Evolutionary conservation across 495 filamentous ascomycete species (phyloP).

Genomic region (Coniosporium apollinis): DNA sequence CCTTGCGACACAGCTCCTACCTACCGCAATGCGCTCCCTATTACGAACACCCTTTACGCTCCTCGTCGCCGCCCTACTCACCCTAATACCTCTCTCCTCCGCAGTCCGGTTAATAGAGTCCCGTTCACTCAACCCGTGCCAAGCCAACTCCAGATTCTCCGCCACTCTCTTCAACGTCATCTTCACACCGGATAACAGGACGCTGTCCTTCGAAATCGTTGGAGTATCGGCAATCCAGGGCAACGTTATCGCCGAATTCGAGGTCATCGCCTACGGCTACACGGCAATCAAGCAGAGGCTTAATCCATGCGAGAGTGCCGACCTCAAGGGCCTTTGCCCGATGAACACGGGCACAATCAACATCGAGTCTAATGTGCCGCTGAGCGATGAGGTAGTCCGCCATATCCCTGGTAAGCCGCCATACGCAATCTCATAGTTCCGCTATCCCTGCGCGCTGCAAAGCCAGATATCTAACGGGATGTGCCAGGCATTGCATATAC

Average conservation of each 20-base stretch:
- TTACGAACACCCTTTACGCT: slow-evolving; percentile 9
- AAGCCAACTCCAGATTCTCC: slow-evolving; percentile 56
- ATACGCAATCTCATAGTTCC: neutral
- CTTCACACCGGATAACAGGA: slow-evolving; percentile 58
- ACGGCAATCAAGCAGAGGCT: slow-evolving; percentile 42
- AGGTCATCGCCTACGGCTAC: slow-evolving; percentile 71
- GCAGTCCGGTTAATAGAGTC: slow-evolving; percentile 22
- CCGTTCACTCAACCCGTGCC: slow-evolving; percentile 25
- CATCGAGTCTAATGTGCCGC: slow-evolving; percentile 45
- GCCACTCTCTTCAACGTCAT: slow-evolving; percentile 72
- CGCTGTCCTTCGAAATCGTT: slow-evolving; percentile 56
- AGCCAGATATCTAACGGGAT: slow-evolving; percentile 1
- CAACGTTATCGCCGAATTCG: slow-evolving; percentile 62
- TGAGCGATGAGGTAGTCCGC: slow-evolving; percentile 37
- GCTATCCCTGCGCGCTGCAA: neutral
- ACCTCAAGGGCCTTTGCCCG: slow-evolving; percentile 68
- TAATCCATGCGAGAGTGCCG: slow-evolving; percentile 52
- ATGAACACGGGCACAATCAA: slow-evolving; percentile 79
- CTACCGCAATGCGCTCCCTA: no score
- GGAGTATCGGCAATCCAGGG: slow-evolving; percentile 75
- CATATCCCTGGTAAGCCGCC: slow-evolving; percentile 49
- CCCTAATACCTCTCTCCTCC: slow-evolving; percentile 12
- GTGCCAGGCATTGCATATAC: slow-evolving; percentile 56
- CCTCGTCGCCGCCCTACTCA: slow-evolving; percentile 9
- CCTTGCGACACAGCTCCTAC: no score